These are phyloP conservation scores for Teunomyces aglyptinius DNA, from an alignment of 805 yeast species.

Conservation along the genomic window DNA sequence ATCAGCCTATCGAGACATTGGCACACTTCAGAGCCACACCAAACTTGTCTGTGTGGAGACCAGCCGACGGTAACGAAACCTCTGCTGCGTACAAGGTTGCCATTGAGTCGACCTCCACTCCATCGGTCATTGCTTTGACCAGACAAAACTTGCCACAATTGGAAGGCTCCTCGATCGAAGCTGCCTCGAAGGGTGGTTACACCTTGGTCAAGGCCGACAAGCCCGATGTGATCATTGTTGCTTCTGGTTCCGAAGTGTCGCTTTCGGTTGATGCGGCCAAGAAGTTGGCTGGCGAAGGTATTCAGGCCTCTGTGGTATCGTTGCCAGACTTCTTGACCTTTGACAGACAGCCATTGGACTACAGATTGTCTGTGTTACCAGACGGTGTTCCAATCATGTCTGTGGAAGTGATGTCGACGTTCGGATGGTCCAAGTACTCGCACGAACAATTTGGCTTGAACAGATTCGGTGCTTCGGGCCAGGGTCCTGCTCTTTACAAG, in stretches of 20 bases:
- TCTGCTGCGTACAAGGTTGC: constrained; percentile 79
- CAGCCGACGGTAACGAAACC: constrained; percentile 88
- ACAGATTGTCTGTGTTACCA: constrained; percentile 85
- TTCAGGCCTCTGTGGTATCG: constrained; percentile 82
- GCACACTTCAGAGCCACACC: constrained; percentile 86
- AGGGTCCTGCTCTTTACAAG: constrained; percentile 78
- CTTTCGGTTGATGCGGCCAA: constrained; percentile 81
- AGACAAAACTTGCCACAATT: constrained; percentile 92
- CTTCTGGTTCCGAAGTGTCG: constrained; percentile 94
- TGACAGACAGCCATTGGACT: constrained; percentile 77
- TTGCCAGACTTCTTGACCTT: constrained; percentile 91
- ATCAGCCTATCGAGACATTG: constrained; percentile 86
- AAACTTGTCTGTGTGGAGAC: constrained; percentile 84
- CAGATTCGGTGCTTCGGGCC: constrained; percentile 97
- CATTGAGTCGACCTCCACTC: constrained; percentile 59
- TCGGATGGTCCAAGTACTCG: constrained; percentile 92
- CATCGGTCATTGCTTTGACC: constrained; percentile 72
- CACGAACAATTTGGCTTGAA: constrained; percentile 95
- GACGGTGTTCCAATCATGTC: constrained; percentile 92
- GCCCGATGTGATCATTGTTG: constrained; percentile 68
- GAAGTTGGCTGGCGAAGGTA: constrained; percentile 61
- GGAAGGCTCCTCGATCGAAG: constrained; percentile 87
- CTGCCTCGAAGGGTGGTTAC: constrained; percentile 95
- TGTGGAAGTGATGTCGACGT: constrained; percentile 87
- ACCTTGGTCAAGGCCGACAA: constrained; percentile 56